Percentiles rank a stretch among this genome's conserved stretches.
These are phyloP conservation scores for Zymoseptoria crescenta DNA, from an alignment of 2,329 filamentous ascomycete species.

Conservation along the genomic window DNA sequence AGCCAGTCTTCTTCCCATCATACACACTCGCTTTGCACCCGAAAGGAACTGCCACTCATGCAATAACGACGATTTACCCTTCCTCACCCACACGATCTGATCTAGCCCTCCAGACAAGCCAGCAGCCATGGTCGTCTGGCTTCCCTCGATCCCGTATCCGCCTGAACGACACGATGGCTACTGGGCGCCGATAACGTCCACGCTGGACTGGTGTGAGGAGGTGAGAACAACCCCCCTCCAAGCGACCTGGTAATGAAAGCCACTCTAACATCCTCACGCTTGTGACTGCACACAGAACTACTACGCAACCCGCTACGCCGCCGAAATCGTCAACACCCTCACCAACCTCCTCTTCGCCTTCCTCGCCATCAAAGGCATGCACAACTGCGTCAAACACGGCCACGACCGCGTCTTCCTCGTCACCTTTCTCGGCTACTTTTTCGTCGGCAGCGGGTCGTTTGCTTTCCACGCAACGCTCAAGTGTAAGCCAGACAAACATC, in stretches of 20 bases:
- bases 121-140: slow-evolving; percentile 25
- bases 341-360: slow-evolving; percentile 79
- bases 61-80: background rate
- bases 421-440: slow-evolving; percentile 52
- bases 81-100: background rate
- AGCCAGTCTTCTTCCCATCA: slow-evolving; percentile 4
- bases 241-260: no score
- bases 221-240: no score
- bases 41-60: background rate
- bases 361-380: slow-evolving; percentile 66
- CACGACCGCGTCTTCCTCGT: slow-evolving; percentile 72
- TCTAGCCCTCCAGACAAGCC: no score
- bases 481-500: no score
- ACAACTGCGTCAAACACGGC: slow-evolving; percentile 61
- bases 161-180: slow-evolving; percentile 25
- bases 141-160: slow-evolving; percentile 27
- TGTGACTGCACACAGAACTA: no score
- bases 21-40: slow-evolving; percentile 1
- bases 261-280: no score
- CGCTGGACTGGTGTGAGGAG: slow-evolving; percentile 63
- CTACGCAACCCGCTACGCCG: slow-evolving; percentile 65
- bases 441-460: slow-evolving; percentile 55
- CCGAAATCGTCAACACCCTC: slow-evolving; percentile 70
- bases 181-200: slow-evolving; percentile 64
- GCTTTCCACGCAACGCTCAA: slow-evolving; percentile 58